Evolutionary conservation across 805 yeast species (phyloP).

Genomic region (Nakazawaea wickerhamii): DNA sequence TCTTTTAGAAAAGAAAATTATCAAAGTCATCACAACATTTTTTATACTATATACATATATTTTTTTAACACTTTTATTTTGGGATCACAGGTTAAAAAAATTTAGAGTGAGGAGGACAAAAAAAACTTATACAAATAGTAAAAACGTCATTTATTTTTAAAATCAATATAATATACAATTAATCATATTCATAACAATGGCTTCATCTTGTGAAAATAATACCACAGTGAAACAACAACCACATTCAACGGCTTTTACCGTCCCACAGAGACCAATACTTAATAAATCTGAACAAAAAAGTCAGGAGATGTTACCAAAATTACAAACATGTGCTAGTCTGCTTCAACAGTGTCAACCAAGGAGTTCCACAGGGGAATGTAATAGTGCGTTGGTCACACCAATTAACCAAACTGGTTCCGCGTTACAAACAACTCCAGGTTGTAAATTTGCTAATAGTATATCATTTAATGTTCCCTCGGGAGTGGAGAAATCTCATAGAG

Average conservation of each 20-base stretch:
- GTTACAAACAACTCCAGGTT: not conserved
- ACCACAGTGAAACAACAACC: not conserved
- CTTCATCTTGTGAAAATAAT: slow-evolving; percentile 2
- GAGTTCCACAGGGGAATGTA: not conserved
- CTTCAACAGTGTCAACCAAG: not conserved
- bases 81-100: not conserved
- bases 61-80: not conserved
- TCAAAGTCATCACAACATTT: not conserved
- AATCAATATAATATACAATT: too few species aligned
- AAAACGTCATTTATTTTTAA: too few species aligned
- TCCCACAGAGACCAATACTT: slow-evolving; percentile 11
- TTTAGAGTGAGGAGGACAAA: not conserved
- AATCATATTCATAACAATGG: not conserved
- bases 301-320: not conserved
- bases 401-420: slow-evolving; percentile 4
- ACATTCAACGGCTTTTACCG: not conserved
- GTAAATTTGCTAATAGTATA: slow-evolving; percentile 23
- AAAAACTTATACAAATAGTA: not conserved
- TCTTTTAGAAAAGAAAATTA: too few species aligned
- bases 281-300: slow-evolving; percentile 8
- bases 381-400: slow-evolving; percentile 1
- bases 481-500: slow-evolving; percentile 42
- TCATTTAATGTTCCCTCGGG: slow-evolving; percentile 44
- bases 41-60: not conserved
- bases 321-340: not conserved